Base-by-base conservation (phyloP, 192 early-diverging fungal genomes). In the Pilobolus umbonatus region DNA sequence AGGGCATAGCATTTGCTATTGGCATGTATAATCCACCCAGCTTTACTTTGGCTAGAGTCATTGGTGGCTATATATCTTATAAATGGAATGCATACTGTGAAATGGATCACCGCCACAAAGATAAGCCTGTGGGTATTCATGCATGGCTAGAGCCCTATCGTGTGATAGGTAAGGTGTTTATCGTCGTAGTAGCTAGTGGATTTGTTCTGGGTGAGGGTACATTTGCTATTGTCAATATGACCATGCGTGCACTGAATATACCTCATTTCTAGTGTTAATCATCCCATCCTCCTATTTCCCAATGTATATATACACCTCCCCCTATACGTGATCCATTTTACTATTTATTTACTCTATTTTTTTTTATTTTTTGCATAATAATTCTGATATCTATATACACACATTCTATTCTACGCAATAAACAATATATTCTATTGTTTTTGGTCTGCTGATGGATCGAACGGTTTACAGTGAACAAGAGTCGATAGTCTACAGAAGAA, bases 1-100 rank as follows among this genome's bases (percentile, higher is more conserved):
- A 82, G 40, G 87, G 87, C 0, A 86, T 89, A 30, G 85, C 87
- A 19, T 89, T 89, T 75, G 85, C 87, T 5, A 85, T 89, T 45
- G 87, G 87, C 15, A 89, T 89, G 57, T 89, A 87, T 71, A 89
- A 89, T 64, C 75, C 86, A 1, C 87, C 87, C 12, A 83, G 83
- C 45, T 89, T 89, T 51, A 89, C 85, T 3, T 58, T 89, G 22
- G 85, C 85, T 47, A 77, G 87, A 1, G 81, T 83, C 3, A 65
- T 85, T 11, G 87, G 87, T 10, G 85, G 85, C 8, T 42, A 80
- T 7, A 44, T 71, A 7, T 75, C 74, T 9, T 43, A 82, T 9
- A 51, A 48, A 2, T 83, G 81, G 81, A 67, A 82, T 65, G 24
- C 46, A 36, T 68, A 69, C 26, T 80, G 78, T 31, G 56, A 62